A percentile compares a stretch with the other conserved stretches of the same genome.
These are phyloP conservation scores for Phytophthora pseudosyringae DNA, from an alignment of 352 stramenopile genomes.

Conservation along the genomic window DNA sequence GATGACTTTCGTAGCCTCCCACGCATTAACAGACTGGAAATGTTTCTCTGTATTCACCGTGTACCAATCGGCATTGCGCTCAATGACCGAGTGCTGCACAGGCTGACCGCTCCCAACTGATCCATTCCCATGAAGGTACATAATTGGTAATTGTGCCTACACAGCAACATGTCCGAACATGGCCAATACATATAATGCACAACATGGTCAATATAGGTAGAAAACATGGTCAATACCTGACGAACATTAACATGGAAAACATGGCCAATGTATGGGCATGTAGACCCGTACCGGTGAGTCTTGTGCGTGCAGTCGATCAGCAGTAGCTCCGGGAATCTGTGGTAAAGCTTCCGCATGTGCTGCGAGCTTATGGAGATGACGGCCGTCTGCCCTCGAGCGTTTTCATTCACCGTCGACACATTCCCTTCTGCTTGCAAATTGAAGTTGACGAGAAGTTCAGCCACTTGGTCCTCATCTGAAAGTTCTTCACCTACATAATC, in stretches of 20 bases:
- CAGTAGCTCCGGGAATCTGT: constrained; percentile 3
- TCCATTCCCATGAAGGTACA: constrained; percentile 18
- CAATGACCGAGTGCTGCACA: constrained; percentile 1
- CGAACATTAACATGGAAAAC: neutral
- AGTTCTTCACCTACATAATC: too few species aligned
- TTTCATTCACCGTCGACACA: too few species aligned
- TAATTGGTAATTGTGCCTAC: constrained; percentile 10
- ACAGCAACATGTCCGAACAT: neutral
- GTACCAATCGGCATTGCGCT: too few species aligned
- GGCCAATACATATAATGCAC: neutral
- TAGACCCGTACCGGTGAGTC: constrained; percentile 5
- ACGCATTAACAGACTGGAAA: too few species aligned
- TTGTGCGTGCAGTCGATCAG: constrained; percentile 25
- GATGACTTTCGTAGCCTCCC: too few species aligned
- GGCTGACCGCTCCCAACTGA: constrained; percentile 12
- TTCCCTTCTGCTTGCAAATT: too few species aligned
- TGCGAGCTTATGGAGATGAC: constrained; percentile 1
- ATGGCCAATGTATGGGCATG: neutral
- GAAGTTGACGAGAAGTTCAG: too few species aligned
- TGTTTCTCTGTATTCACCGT: too few species aligned
- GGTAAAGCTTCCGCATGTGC: constrained; percentile 8
- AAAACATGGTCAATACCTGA: too few species aligned
- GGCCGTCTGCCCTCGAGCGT: neutral
- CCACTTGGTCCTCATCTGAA: too few species aligned
- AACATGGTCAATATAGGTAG: too few species aligned